These are phyloP conservation scores for Sarcodon sp. DNA, from an alignment of 768 basidiomycete species.

Conservation along the genomic window DNA sequence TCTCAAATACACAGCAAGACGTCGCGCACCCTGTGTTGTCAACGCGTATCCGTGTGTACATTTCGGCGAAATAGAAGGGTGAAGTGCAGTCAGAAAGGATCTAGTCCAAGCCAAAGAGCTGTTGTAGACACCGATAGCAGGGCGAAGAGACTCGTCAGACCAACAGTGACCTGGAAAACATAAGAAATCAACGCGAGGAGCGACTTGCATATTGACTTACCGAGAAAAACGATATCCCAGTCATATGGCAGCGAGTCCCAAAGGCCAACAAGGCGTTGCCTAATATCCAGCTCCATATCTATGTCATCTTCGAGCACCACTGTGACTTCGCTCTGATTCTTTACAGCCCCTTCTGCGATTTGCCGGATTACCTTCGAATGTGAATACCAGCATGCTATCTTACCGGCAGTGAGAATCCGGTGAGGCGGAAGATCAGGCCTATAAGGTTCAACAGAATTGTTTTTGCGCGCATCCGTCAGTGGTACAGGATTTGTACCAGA, in stretches of 20 bases:
- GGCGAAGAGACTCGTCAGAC: slow-evolving; percentile 49
- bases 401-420: slow-evolving; percentile 40
- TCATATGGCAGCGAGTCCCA: slow-evolving; percentile 41
- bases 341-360: slow-evolving; percentile 21
- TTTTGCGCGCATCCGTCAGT: slow-evolving; percentile 26
- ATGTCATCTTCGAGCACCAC: slow-evolving; percentile 72
- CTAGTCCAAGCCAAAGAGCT: background rate
- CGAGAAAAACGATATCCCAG: slow-evolving; percentile 70
- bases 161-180: slow-evolving; percentile 57
- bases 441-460: slow-evolving; percentile 13
- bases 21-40: slow-evolving; percentile 43
- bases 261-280: slow-evolving; percentile 22
- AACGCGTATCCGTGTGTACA: slow-evolving; percentile 68
- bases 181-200: slow-evolving; percentile 1
- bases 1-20: slow-evolving; percentile 44
- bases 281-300: slow-evolving; percentile 59
- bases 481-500: slow-evolving; percentile 7
- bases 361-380: slow-evolving; percentile 40
- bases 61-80: slow-evolving; percentile 48
- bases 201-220: slow-evolving; percentile 19
- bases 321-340: slow-evolving; percentile 20
- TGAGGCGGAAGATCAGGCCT: slow-evolving; percentile 25
- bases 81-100: slow-evolving; percentile 21
- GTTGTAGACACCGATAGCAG: slow-evolving; percentile 18
- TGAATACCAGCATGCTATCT: slow-evolving; percentile 64